These are phyloP conservation scores for Isoetes engelmannii DNA, from an alignment of 83 land plant species.

Conservation along the genomic window DNA sequence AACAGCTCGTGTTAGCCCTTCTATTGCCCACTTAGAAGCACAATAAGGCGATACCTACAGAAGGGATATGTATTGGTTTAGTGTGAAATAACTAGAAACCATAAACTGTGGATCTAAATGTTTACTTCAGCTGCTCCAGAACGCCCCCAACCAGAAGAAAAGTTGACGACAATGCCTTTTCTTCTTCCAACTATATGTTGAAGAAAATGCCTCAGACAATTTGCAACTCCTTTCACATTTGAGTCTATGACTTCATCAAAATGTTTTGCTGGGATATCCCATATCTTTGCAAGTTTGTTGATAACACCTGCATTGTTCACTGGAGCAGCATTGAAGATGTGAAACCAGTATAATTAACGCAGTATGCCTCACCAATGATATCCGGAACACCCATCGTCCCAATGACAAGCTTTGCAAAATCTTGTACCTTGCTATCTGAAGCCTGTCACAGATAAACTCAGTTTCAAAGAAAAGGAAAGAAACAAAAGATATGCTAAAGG, in stretches of 20 bases:
- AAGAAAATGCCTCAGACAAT: constrained; percentile 68
- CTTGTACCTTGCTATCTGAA: constrained; percentile 52
- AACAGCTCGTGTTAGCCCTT: constrained; percentile 69
- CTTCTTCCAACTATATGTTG: constrained; percentile 56
- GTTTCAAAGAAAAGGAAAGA: background rate
- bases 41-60: constrained; percentile 84
- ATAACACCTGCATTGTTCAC: constrained; percentile 89
- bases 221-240: constrained; percentile 72
- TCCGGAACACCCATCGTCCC: constrained; percentile 61
- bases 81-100: background rate
- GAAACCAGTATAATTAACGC: background rate
- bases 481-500: background rate
- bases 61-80: constrained; percentile 2
- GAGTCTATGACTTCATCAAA: constrained; percentile 76
- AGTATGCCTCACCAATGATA: constrained; percentile 47
- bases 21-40: constrained; percentile 94
- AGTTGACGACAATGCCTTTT: constrained; percentile 66
- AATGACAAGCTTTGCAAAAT: constrained; percentile 51
- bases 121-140: constrained; percentile 76
- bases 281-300: constrained; percentile 60
- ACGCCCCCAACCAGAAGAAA: constrained; percentile 95
- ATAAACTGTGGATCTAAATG: background rate
- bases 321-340: constrained; percentile 20
- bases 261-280: constrained; percentile 77
- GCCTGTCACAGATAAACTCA: constrained; percentile 28